phyloP scores from a whole-genome alignment of 2,329 filamentous ascomycete genomes.

The Colletotrichum lindemuthianum region DNA sequence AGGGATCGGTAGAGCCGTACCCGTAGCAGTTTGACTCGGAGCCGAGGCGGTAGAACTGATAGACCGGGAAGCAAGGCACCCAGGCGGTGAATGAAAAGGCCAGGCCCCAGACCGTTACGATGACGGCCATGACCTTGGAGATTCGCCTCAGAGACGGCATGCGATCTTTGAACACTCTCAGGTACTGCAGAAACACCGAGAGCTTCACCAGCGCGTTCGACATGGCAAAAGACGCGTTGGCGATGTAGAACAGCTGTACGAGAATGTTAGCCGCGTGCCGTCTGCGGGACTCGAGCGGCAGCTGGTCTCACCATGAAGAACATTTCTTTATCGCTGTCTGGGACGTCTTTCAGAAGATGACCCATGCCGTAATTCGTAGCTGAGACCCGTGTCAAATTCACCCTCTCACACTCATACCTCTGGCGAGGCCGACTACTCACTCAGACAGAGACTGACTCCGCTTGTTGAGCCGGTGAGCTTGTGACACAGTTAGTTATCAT shows the following conservation, averaged over 20 bases:
- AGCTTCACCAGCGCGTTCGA: conserved; percentile 14
- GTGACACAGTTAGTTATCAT: neutral
- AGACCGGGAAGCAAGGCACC: conserved; percentile 24
- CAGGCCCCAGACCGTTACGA: conserved; percentile 15
- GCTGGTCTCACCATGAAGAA: conserved; percentile 16
- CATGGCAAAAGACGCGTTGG: conserved; percentile 18
- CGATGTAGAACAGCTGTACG: conserved; percentile 21
- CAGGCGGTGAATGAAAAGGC: conserved; percentile 22
- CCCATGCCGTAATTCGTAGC: conserved; percentile 20
- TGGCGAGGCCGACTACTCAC: neutral
- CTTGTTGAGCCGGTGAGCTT: conserved; percentile 12
- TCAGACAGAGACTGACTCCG: conserved; percentile 12
- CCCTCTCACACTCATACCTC: neutral
- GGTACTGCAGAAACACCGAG: conserved; percentile 19
- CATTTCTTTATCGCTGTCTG: conserved; percentile 20
- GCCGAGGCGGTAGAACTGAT: conserved; percentile 20
- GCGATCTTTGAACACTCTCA: conserved; percentile 7
- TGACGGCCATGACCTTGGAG: neutral
- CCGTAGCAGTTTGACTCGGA: conserved; percentile 17
- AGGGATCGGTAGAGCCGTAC: conserved; percentile 16
- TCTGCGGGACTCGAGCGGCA: no score
- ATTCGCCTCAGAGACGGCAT: conserved; percentile 2
- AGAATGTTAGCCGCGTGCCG: neutral
- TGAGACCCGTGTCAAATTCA: neutral
- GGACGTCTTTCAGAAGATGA: conserved; percentile 5